These are phyloP conservation scores for Lipomyces starkeyi DNA, from an alignment of 805 yeast genomes.

Conservation along the genomic window DNA sequence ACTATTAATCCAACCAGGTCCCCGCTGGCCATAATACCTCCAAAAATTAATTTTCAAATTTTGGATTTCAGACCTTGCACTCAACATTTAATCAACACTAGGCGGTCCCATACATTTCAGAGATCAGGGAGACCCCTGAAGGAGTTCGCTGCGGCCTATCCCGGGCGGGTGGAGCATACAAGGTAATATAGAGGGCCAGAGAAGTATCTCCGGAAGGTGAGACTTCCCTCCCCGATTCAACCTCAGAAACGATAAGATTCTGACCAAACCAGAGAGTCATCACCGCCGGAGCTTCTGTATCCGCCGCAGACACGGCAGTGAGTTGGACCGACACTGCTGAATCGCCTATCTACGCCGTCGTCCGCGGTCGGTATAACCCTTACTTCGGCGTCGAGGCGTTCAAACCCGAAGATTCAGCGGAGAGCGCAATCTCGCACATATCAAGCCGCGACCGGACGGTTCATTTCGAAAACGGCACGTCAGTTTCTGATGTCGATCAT, in stretches of 20 bases:
- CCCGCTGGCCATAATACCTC: no score
- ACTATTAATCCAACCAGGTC: no score
- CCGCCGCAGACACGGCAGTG: constrained; percentile 4
- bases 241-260: neutral
- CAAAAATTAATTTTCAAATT: no score
- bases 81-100: no score
- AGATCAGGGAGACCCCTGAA: neutral
- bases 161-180: constrained; percentile 1
- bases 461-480: neutral
- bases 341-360: constrained; percentile 1
- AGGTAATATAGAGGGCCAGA: constrained; percentile 2
- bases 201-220: constrained; percentile 1
- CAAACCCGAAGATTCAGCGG: constrained; percentile 2
- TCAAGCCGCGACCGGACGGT: neutral
- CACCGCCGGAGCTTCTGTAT: constrained; percentile 3
- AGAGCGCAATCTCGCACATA: neutral
- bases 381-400: constrained; percentile 4
- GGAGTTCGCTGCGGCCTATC: constrained; percentile 4
- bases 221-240: neutral
- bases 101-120: constrained; percentile 3
- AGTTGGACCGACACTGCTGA: neutral
- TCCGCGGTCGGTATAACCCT: constrained; percentile 5
- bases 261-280: constrained; percentile 1
- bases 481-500: neutral
- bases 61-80: no score